These are phyloP conservation scores for Paramecium biaurelia DNA, from an alignment of 73 alveolate species.

Conservation along the genomic window DNA sequence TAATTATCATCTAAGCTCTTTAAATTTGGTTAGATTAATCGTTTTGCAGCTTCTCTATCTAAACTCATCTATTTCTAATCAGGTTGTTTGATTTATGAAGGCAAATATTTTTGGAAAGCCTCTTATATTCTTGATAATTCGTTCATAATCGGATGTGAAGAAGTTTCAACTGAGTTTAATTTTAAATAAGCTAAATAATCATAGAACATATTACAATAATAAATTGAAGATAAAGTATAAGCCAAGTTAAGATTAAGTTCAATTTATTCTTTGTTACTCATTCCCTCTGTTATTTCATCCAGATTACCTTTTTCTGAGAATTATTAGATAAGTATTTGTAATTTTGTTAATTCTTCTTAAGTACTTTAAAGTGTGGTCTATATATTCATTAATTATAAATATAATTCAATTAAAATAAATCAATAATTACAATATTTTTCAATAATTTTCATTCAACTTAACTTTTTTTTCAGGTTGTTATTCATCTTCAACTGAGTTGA, in stretches of 20 bases:
- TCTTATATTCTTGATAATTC: background rate
- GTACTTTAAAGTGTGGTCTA: conserved; percentile 11
- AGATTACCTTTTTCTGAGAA: background rate
- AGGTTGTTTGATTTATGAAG: background rate
- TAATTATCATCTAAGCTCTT: background rate
- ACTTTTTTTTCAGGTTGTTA: background rate
- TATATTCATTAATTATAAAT: background rate
- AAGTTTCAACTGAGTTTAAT: background rate
- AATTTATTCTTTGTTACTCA: background rate
- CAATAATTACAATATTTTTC: background rate
- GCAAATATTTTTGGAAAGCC: background rate
- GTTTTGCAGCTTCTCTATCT: background rate
- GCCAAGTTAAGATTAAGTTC: conserved; percentile 39
- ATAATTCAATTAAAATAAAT: background rate
- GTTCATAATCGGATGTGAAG: background rate
- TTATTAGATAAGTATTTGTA: background rate
- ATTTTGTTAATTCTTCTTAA: background rate
- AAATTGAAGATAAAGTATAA: conserved; percentile 19
- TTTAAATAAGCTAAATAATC: background rate
- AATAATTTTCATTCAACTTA: background rate
- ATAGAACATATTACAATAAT: background rate
- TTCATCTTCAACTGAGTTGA: background rate
- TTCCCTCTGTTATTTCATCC: background rate
- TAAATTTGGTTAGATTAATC: background rate
- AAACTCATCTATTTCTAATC: background rate